Conservation (phyloP, 768 basidiomycete genomes). For the Cantharellus anzutake region DNA sequence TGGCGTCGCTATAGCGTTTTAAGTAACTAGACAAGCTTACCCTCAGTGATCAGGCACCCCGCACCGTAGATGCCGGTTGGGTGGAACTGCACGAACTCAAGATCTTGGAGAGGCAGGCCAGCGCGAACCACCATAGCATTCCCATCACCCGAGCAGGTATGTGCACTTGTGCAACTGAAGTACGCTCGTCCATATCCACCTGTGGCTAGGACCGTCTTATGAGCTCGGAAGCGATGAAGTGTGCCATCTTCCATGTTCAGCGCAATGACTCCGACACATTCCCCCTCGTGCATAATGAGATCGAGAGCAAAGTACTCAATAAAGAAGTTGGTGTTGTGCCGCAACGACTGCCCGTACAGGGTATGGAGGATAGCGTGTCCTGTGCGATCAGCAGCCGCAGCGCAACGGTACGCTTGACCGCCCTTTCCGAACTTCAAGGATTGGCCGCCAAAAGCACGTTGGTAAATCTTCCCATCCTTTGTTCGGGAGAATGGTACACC, state of each 20-base stretch:
- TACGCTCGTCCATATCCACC: conserved; percentile 97
- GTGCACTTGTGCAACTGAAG: conserved; percentile 97
- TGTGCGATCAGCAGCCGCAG: conserved; percentile 95
- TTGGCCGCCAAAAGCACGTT: conserved; percentile 97
- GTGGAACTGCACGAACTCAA: conserved; percentile 99
- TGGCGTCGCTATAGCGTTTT: not conserved
- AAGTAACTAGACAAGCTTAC: conserved; percentile 22
- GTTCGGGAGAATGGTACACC: conserved; percentile 98
- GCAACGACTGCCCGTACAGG: conserved; percentile 95
- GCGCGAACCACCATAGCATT: conserved; percentile 98
- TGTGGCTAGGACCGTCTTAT: conserved; percentile 96
- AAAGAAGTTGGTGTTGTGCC: conserved; percentile 99
- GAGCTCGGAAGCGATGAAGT: conserved; percentile 91
- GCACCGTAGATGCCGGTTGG: conserved; percentile 99
- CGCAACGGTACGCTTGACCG: conserved; percentile 97
- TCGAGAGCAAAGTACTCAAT: conserved; percentile 99
- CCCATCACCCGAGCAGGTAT: conserved; percentile 97
- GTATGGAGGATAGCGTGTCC: conserved; percentile 98
- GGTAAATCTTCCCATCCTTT: conserved; percentile 97
- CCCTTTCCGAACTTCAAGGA: conserved; percentile 94
- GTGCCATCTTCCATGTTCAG: conserved; percentile 99
- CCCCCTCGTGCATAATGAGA: conserved; percentile 94
- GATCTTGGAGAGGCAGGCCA: conserved; percentile 88
- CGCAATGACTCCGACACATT: conserved; percentile 98
- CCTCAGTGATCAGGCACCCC: conserved; percentile 97